Evolutionary conservation across 2,329 filamentous ascomycete genomes (phyloP).

Genomic region (Alternaria longipes): DNA sequence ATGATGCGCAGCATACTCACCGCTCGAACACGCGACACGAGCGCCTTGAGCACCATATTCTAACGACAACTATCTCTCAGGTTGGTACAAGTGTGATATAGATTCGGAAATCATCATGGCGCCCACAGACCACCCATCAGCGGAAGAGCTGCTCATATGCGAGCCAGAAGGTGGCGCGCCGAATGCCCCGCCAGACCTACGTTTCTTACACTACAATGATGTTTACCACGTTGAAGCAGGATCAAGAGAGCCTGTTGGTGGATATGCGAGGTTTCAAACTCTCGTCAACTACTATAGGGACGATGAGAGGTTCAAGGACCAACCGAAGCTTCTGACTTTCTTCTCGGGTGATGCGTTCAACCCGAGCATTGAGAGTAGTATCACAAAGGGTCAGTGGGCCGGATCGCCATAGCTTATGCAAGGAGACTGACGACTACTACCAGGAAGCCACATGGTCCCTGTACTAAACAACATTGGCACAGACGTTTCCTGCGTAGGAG

Average conservation of each 20-base stretch:
- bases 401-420: background rate
- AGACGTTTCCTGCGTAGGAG: constrained; percentile 82
- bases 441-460: constrained; percentile 85
- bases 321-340: constrained; percentile 75
- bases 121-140: constrained; percentile 34
- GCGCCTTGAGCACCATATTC: constrained; percentile 10
- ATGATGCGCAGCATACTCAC: constrained; percentile 33
- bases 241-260: constrained; percentile 84
- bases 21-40: constrained; percentile 32
- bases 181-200: constrained; percentile 70
- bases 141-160: constrained; percentile 52
- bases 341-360: constrained; percentile 96
- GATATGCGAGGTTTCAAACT: constrained; percentile 81
- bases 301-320: constrained; percentile 66
- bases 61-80: constrained; percentile 1
- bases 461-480: constrained; percentile 81
- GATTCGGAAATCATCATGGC: constrained; percentile 32
- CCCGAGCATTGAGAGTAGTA: constrained; percentile 84
- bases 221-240: constrained; percentile 85
- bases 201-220: constrained; percentile 92
- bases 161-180: constrained; percentile 54
- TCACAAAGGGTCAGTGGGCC: constrained; percentile 75
- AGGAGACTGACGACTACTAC: background rate
- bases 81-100: background rate
- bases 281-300: constrained; percentile 78